phyloP scores from a whole-genome alignment of 441 rosid species.

The Populus hybrid region DNA sequence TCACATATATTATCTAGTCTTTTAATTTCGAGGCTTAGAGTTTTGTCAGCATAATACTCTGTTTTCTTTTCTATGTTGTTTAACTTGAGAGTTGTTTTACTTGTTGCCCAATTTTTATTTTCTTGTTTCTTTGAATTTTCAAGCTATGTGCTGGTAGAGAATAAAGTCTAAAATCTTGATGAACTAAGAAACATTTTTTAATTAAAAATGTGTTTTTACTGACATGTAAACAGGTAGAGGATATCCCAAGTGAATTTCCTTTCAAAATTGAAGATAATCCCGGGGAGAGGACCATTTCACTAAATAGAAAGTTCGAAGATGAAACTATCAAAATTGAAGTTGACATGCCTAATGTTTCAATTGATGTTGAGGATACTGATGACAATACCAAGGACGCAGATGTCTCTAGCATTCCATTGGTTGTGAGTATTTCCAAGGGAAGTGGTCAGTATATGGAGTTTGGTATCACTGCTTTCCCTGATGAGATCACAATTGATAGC shows the following conservation, averaged over 20 bases:
- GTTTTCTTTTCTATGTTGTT: not conserved
- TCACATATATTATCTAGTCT: not conserved
- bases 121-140: not conserved
- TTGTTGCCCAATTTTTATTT: not conserved
- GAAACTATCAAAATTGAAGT: constrained; percentile 60
- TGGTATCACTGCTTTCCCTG: constrained; percentile 52
- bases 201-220: too few relatives aligned
- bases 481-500: constrained; percentile 56
- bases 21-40: not conserved
- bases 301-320: constrained; percentile 42
- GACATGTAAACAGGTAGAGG: constrained; percentile 30
- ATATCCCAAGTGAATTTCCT: constrained; percentile 47
- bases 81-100: not conserved
- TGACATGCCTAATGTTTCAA: constrained; percentile 33
- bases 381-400: constrained; percentile 9
- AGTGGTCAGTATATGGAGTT: constrained; percentile 46
- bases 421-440: constrained; percentile 47
- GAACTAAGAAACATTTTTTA: not conserved
- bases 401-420: constrained; percentile 43
- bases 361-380: constrained; percentile 12
- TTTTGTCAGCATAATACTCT: not conserved
- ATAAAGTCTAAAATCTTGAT: not conserved
- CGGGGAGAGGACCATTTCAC: constrained; percentile 55
- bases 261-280: constrained; percentile 52
- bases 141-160: not conserved